Evolutionary conservation across 208 protist species (phyloP).

Genomic region (Tritrichomonas foetus): DNA sequence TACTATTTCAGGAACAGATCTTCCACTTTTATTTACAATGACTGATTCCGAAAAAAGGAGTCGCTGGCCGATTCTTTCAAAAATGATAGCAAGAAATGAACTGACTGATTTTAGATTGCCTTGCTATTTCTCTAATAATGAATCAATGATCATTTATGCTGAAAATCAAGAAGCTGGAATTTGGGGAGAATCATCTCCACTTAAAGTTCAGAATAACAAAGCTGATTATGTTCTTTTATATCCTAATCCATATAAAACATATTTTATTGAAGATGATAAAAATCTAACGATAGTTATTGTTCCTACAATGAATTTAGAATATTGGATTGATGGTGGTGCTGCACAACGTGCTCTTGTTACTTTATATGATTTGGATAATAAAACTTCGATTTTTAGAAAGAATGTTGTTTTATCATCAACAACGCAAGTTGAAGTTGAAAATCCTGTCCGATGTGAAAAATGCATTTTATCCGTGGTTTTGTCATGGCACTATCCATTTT

Average conservation of each 20-base stretch:
- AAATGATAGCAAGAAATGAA: neutral
- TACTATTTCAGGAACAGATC: neutral
- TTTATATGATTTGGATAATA: neutral
- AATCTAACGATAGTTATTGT: neutral
- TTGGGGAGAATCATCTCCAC: neutral
- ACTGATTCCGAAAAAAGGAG: too few species aligned
- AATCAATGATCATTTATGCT: neutral
- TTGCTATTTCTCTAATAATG: neutral
- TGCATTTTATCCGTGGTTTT: neutral
- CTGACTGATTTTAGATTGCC: neutral
- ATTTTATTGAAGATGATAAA: neutral
- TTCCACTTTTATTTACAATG: too few species aligned
- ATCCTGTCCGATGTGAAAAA: neutral
- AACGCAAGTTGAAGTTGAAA: neutral
- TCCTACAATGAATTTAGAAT: neutral
- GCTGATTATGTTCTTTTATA: neutral
- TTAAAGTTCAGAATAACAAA: neutral
- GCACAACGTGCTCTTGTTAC: neutral
- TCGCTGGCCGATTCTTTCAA: neutral
- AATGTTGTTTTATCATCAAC: neutral
- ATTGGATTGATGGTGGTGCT: neutral
- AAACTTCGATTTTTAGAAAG: neutral
- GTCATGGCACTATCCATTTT: neutral
- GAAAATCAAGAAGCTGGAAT: neutral
- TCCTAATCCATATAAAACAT: neutral